Base-by-base conservation (phyloP, 2,329 filamentous ascomycete species). In the Verticillium nonalfalfae region DNA sequence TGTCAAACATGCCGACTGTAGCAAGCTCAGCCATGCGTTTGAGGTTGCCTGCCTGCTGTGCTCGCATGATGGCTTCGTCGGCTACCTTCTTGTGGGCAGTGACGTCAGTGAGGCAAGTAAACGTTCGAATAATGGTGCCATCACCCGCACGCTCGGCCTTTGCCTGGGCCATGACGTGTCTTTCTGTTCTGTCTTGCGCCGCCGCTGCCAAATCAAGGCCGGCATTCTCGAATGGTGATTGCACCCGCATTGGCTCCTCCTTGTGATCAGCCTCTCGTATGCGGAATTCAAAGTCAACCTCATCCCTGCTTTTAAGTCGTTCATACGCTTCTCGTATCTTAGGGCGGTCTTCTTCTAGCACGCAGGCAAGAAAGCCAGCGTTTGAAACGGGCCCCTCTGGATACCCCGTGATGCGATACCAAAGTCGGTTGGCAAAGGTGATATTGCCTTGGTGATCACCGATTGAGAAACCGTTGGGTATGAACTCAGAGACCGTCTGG, bases 381-480 rank as follows among this genome's bases (percentile, higher is more conserved):
- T 70, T 64, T 3, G 66, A 66, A 15, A 76, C 68, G 7, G 70
- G 64, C 15, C 71, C 74, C 63, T 66, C 71, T 40, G 76, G 70
- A 56, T 77, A 75, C 1, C 81, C 80, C 1, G 80, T 82, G 39
- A 85, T 82, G 45, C 78, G 76, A 66, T 81, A 78, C 77, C 80
- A 92, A 9, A 87, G 85, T 58, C 90, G 84, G 68, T 93, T 93
- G 63, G 87, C 89, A 69, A 89, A 91, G 0, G 82, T 85, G 61
- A 92, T 83, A 45, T 83, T 81, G 13, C 89, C 89, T 57, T 81
- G 76, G 1, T 81, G 78, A 68, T 90, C 84, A 11, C 87, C 85
- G 62, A 92, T 89, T 68, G 88, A 90, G 75, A 92, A 87, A 18
- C 89, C 90, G 1, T 90, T 86, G 0, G 90, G 90, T 2, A 90